Conservation (phyloP, 2,329 filamentous ascomycete genomes). For the Colletotrichum orchidophilum region DNA sequence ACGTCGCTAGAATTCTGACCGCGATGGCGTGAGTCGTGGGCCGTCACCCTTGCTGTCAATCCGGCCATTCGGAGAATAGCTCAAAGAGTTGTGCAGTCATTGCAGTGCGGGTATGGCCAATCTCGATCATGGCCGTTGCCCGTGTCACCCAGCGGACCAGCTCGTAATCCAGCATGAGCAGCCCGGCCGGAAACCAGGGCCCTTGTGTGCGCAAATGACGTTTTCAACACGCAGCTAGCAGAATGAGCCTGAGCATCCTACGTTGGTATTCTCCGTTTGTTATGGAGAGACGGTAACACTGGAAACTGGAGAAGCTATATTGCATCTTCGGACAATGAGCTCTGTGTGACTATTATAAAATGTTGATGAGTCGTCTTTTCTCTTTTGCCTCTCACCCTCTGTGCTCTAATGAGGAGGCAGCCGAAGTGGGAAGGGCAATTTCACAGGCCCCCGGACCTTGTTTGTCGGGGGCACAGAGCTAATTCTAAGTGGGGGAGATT, state of each 20-base stretch:
- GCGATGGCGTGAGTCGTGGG: not conserved
- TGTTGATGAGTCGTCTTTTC: not conserved
- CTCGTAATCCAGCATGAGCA: not conserved
- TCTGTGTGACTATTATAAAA: conserved; percentile 14
- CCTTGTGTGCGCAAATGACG: conserved; percentile 13
- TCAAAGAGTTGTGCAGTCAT: not conserved
- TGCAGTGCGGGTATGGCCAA: not conserved
- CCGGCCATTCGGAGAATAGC: conserved; percentile 14
- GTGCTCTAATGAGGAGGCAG: not conserved
- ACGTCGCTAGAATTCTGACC: conserved; percentile 21
- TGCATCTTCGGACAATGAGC: conserved; percentile 15
- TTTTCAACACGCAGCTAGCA: conserved; percentile 18
- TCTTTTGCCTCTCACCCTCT: not conserved
- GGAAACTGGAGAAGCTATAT: conserved; percentile 11
- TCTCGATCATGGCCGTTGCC: conserved; percentile 19
- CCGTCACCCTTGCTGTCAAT: conserved; percentile 14
- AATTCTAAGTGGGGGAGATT: conserved; percentile 14
- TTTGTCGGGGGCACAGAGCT: not conserved
- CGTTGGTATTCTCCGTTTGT: not conserved
- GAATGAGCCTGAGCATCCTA: not conserved
- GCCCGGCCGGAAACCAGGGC: conserved; percentile 1
- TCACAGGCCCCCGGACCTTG: conserved; percentile 26
- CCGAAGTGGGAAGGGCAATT: conserved; percentile 20
- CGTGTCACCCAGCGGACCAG: not conserved
- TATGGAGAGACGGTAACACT: conserved; percentile 10